A percentile compares a stretch with the other conserved stretches of the same genome.
Conservation (phyloP, 2,329 filamentous ascomycete species). For the Leptoxyphium fumago region DNA sequence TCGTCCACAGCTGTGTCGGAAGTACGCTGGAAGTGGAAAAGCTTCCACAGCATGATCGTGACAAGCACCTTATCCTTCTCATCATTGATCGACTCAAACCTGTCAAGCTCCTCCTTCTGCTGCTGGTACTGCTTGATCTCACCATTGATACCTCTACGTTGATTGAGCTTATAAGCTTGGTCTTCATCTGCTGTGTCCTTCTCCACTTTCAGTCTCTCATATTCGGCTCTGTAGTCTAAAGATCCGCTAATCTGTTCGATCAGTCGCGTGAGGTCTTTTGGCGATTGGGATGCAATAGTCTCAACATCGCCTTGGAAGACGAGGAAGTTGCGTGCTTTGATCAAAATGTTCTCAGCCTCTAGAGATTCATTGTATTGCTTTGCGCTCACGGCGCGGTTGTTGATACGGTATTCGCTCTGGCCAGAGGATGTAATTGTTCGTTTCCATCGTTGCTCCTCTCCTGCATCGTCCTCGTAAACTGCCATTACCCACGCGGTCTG, state of each 20-base stretch:
- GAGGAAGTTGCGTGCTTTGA: conserved; percentile 94
- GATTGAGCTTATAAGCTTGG: conserved; percentile 73
- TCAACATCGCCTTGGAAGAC: conserved; percentile 98
- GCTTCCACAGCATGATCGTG: conserved; percentile 88
- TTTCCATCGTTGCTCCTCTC: conserved; percentile 91
- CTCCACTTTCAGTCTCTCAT: conserved; percentile 77
- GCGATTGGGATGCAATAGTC: conserved; percentile 86
- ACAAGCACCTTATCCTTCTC: conserved; percentile 85
- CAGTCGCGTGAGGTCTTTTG: conserved; percentile 79
- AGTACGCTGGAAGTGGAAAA: conserved; percentile 84
- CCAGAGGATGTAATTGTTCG: conserved; percentile 80
- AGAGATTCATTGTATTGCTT: conserved; percentile 88
- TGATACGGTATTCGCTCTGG: conserved; percentile 91
- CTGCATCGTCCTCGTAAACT: conserved; percentile 93
- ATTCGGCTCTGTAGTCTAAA: conserved; percentile 84
- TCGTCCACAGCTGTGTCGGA: conserved; percentile 85
- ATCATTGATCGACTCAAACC: conserved; percentile 77
- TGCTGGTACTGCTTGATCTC: conserved; percentile 97
- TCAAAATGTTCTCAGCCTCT: conserved; percentile 88
- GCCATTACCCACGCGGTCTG: conserved; percentile 98
- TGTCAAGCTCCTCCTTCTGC: conserved; percentile 90
- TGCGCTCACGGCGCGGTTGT: conserved; percentile 75
- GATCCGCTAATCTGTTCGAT: conserved; percentile 98
- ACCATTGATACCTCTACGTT: conserved; percentile 85
- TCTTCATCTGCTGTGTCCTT: conserved; percentile 78